Evolutionary conservation across 2,329 filamentous ascomycete genomes (phyloP), one percentile per base, ranked within the genome.

Genomic region (Xylariaceae sp.): DNA sequence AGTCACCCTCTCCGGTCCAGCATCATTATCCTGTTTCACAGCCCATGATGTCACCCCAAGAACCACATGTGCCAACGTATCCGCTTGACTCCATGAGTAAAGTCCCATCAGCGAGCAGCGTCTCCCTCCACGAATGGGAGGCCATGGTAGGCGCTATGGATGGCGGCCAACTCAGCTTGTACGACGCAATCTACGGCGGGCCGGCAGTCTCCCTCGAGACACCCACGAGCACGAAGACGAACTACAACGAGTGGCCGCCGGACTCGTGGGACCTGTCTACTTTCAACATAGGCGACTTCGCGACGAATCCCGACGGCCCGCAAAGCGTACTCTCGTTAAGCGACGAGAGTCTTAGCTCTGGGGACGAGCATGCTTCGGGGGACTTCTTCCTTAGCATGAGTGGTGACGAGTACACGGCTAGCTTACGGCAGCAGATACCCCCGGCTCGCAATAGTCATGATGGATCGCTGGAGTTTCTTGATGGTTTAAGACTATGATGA

Each of bases 131-230:
- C 0, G 88, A 93, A 56, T 95, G 89, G 90, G 89, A 95, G 64
- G 81, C 84, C 2, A 74, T 95, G 0, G 75, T 95, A 2, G 83
- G 85, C 4, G 85, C 84, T 19, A 82, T 95, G 63, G 89, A 95
- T 56, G 83, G 83, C 27, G 88, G 88, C 1, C 78, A 85, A 53
- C 80, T 83, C 43, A 94, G 92, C 60, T 85, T 94, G n/a, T 93
- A 88, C 64, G 85, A 89, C 60, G 84, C 83, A 33, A 88, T 89
- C 44, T 90, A 90, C 55, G 86, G 86, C 29, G 85, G 85, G 0
- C 75, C 77, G 8, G 73, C 72, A 37, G 66, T 71, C 50, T 69
- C 67, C 4, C 63, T 75, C 25, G 69, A 74, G 19, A 66, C 74
- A 10, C 66, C 74, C 16, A 60, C 71, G 0, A 68, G 66, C n/a